These are phyloP conservation scores for Colletotrichum trifolii DNA, from an alignment of 2,329 filamentous ascomycete species.

Conservation along the genomic window DNA sequence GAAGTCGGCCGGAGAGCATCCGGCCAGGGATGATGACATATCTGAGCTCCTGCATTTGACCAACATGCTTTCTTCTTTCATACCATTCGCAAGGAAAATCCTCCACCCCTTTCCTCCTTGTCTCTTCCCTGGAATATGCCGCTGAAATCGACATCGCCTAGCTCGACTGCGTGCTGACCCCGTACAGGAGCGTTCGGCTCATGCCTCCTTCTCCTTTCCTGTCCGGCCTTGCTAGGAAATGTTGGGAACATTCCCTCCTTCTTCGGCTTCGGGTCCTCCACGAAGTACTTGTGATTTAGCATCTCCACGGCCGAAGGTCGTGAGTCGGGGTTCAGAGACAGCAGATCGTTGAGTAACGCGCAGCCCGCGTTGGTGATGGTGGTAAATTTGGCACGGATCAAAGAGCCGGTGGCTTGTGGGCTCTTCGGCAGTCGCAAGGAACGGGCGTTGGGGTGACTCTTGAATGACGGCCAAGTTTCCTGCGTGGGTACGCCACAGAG, in stretches of 20 bases:
- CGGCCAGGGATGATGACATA: background rate
- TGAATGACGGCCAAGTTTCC: slow-evolving; percentile 86
- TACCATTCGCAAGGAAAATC: slow-evolving; percentile 73
- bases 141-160: slow-evolving; percentile 72
- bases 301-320: slow-evolving; percentile 80
- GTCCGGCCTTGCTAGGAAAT: slow-evolving; percentile 93
- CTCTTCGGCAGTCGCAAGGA: slow-evolving; percentile 75
- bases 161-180: slow-evolving; percentile 71
- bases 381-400: slow-evolving; percentile 83
- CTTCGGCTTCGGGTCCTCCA: slow-evolving; percentile 90
- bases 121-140: slow-evolving; percentile 77
- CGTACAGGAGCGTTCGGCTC: slow-evolving; percentile 85
- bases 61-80: slow-evolving; percentile 35
- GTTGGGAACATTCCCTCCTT: slow-evolving; percentile 94
- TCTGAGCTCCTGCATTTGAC: background rate
- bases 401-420: slow-evolving; percentile 54
- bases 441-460: slow-evolving; percentile 86
- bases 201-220: slow-evolving; percentile 80
- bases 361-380: slow-evolving; percentile 81
- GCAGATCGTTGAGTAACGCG: slow-evolving; percentile 73
- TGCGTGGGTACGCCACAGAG: slow-evolving; percentile 89
- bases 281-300: slow-evolving; percentile 85
- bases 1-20: slow-evolving; percentile 15
- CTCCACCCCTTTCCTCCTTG: slow-evolving; percentile 72
- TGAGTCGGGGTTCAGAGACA: slow-evolving; percentile 78